phyloP scores from a whole-genome alignment of 176 grass and related monocot species.

The Ananas comosus region DNA sequence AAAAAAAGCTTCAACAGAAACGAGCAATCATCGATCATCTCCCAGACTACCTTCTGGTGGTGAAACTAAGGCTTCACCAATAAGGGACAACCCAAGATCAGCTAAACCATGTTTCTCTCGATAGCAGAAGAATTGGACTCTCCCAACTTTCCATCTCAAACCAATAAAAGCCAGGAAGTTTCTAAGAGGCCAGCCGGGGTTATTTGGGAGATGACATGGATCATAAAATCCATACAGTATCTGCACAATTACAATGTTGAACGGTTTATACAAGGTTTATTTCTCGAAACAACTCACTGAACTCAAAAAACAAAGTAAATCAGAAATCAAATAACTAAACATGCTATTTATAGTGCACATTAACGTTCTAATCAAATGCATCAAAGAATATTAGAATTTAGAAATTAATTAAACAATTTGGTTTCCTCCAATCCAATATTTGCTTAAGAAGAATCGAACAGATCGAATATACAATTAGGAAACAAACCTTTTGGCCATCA shows the following conservation, averaged over 20 bases:
- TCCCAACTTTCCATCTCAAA: conserved; percentile 56
- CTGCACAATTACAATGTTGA: conserved; percentile 30
- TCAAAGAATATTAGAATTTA: not conserved
- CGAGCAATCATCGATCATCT: not conserved
- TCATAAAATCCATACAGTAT: conserved; percentile 93
- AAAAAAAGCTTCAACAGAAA: not conserved
- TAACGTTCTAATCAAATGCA: not conserved
- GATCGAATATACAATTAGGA: conserved; percentile 1
- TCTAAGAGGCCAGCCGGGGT: conserved; percentile 79
- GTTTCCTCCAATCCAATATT: not conserved
- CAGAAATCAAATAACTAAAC: not conserved
- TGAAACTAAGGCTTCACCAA: conserved; percentile 62
- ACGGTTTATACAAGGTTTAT: conserved; percentile 1
- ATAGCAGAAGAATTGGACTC: conserved; percentile 74
- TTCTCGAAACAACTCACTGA: not conserved
- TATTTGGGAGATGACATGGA: conserved; percentile 38
- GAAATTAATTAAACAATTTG: not conserved
- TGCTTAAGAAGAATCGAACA: not conserved
- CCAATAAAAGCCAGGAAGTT: conserved; percentile 69
- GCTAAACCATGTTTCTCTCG: conserved; percentile 46
- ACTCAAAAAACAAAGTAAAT: not conserved
- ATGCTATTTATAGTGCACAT: not conserved
- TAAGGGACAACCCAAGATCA: conserved; percentile 50
- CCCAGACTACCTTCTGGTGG: conserved; percentile 44
- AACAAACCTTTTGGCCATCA: conserved; percentile 45